Evolutionary conservation across 1,139 yeast species (phyloP).

Genomic region (Debaryomycetaceae sp.): DNA sequence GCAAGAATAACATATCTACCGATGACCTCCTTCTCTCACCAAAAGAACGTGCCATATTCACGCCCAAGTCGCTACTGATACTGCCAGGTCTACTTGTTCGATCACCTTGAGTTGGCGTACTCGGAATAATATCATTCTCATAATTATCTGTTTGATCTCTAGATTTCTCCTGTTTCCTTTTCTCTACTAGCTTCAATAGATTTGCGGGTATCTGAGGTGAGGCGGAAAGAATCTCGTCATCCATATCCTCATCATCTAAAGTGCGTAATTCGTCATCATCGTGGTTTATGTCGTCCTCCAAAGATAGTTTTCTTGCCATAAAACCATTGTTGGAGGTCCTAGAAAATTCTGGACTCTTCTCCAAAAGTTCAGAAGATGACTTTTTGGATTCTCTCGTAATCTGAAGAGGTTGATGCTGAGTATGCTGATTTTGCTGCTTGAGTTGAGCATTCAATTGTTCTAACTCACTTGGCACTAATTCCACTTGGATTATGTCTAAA

Average conservation of each 20-base stretch:
- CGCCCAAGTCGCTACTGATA: conserved; percentile 18
- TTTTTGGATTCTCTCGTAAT: conserved; percentile 5
- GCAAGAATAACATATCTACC: conserved; percentile 26
- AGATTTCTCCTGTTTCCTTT: conserved; percentile 35
- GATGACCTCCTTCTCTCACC: conserved; percentile 34
- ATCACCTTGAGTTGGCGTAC: conserved; percentile 29
- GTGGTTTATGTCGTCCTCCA: conserved; percentile 12
- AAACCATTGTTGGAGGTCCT: not conserved
- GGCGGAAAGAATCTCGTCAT: conserved; percentile 52
- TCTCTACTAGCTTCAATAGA: conserved; percentile 53
- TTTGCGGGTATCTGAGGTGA: conserved; percentile 69
- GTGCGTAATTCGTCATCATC: conserved; percentile 14
- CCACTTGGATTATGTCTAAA: conserved; percentile 65
- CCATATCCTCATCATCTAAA: conserved; percentile 47
- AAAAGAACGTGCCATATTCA: conserved; percentile 17
- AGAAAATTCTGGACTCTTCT: conserved; percentile 11
- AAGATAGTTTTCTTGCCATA: conserved; percentile 3
- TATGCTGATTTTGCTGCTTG: conserved; percentile 2
- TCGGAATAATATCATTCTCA: conserved; percentile 27
- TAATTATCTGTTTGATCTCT: conserved; percentile 13
- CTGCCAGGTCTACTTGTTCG: conserved; percentile 23
- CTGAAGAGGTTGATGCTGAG: conserved; percentile 7
- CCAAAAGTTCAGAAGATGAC: conserved; percentile 3
- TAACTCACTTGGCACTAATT: conserved; percentile 43
- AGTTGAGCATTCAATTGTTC: conserved; percentile 24